phyloP scores from a whole-genome alignment of 2,329 filamentous ascomycete genomes.

The Huntiella bhutanensis region DNA sequence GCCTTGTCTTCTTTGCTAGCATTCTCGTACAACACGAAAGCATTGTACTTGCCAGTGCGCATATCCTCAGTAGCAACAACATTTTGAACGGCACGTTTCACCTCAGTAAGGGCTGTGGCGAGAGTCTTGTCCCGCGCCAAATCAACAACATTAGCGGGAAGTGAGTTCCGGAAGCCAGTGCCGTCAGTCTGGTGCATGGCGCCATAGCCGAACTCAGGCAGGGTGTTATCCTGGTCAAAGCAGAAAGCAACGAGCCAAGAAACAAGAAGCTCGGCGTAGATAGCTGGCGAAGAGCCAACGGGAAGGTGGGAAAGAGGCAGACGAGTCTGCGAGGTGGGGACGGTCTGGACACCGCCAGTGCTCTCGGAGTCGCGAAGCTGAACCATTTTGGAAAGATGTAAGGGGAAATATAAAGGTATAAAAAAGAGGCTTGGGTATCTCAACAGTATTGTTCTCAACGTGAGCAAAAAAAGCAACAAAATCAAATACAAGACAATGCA shows the following conservation, averaged over 20 bases:
- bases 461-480: too few species aligned
- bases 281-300: background rate
- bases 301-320: constrained; percentile 5
- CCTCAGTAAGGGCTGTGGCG: background rate
- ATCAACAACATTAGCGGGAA: constrained; percentile 9
- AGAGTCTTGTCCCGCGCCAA: constrained; percentile 4
- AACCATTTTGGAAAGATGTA: constrained; percentile 6
- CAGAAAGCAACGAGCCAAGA: constrained; percentile 14
- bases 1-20: constrained; percentile 3
- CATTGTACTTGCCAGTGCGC: background rate
- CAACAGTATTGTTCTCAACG: too few species aligned
- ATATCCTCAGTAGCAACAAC: background rate
- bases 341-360: background rate
- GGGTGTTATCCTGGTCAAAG: constrained; percentile 13
- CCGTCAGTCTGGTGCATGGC: background rate
- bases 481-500: too few species aligned
- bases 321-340: background rate
- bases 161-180: background rate
- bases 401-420: background rate
- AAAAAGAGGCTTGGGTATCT: background rate
- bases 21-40: constrained; percentile 8
- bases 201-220: constrained; percentile 12
- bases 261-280: constrained; percentile 13
- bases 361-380: constrained; percentile 4
- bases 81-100: background rate